Evolutionary conservation across 179 eudicot species (phyloP).

Genomic region (Amaranthus tricolor): DNA sequence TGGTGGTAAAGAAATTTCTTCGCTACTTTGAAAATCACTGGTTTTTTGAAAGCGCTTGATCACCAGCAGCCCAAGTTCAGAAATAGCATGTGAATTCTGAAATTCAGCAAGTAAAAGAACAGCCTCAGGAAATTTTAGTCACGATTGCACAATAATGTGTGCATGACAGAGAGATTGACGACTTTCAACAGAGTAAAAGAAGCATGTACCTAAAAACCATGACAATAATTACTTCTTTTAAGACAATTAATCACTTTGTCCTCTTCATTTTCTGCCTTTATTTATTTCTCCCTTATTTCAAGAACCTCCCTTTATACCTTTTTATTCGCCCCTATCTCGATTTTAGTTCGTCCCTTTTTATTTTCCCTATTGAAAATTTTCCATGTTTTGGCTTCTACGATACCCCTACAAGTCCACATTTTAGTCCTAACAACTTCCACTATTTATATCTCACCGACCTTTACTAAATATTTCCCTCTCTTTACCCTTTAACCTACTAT

Average conservation of each 20-base stretch:
- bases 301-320: too few species aligned
- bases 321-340: too few species aligned
- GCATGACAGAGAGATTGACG: neutral
- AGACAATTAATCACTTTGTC: neutral
- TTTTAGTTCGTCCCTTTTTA: too few species aligned
- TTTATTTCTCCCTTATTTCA: too few species aligned
- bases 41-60: constrained; percentile 53
- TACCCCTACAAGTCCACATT: too few species aligned
- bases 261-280: too few species aligned
- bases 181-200: neutral
- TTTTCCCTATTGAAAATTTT: too few species aligned
- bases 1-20: constrained; percentile 52
- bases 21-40: constrained; percentile 41
- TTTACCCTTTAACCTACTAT: neutral
- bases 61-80: constrained; percentile 77
- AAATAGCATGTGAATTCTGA: constrained; percentile 84
- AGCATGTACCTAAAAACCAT: neutral
- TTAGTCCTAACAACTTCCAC: too few species aligned
- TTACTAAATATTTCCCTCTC: constrained; percentile 1
- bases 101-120: constrained; percentile 14
- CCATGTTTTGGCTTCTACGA: too few species aligned
- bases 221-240: neutral
- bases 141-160: neutral
- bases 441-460: too few species aligned
- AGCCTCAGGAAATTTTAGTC: constrained; percentile 14